These are phyloP conservation scores for Alternaria brassicicola DNA, from an alignment of 2,329 filamentous ascomycete genomes.

Conservation along the genomic window DNA sequence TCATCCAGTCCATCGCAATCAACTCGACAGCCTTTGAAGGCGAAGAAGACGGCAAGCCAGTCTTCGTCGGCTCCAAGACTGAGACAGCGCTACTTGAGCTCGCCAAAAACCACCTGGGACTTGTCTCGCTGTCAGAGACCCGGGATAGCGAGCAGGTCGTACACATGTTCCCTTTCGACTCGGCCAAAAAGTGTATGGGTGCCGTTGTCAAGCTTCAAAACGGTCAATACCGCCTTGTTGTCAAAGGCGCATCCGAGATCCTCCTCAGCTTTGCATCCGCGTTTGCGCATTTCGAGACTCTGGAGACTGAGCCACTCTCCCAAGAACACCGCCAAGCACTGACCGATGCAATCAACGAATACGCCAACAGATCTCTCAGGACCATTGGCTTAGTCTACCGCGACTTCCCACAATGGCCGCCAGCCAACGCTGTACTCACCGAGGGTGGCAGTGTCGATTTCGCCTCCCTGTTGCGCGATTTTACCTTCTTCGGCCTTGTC, in stretches of 20 bases:
- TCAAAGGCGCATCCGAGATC: slow-evolving; percentile 65
- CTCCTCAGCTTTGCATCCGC: slow-evolving; percentile 54
- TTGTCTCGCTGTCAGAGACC: slow-evolving; percentile 56
- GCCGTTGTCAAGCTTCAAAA: slow-evolving; percentile 58
- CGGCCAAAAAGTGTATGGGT: slow-evolving; percentile 63
- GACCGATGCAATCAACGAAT: slow-evolving; percentile 43
- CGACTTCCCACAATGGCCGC: slow-evolving; percentile 48
- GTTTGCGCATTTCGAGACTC: slow-evolving; percentile 22
- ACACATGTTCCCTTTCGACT: slow-evolving; percentile 63
- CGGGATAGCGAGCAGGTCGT: slow-evolving; percentile 56
- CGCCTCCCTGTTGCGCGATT: slow-evolving; percentile 24
- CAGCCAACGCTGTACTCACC: slow-evolving; percentile 25
- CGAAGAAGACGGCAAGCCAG: slow-evolving; percentile 51
- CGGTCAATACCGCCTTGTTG: slow-evolving; percentile 57
- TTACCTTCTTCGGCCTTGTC: slow-evolving; percentile 89
- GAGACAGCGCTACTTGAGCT: slow-evolving; percentile 62
- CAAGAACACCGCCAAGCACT: slow-evolving; percentile 27
- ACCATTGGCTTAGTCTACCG: slow-evolving; percentile 52
- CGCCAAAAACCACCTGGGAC: slow-evolving; percentile 58
- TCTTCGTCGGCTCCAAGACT: slow-evolving; percentile 63
- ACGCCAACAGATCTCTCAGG: slow-evolving; percentile 50
- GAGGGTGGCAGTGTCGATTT: slow-evolving; percentile 32
- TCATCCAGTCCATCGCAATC: slow-evolving; percentile 42
- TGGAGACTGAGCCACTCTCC: slow-evolving; percentile 24
- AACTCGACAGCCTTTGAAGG: slow-evolving; percentile 63